phyloP scores from a whole-genome alignment of 305 asterid genomes.

The Fraxinus greggii region DNA sequence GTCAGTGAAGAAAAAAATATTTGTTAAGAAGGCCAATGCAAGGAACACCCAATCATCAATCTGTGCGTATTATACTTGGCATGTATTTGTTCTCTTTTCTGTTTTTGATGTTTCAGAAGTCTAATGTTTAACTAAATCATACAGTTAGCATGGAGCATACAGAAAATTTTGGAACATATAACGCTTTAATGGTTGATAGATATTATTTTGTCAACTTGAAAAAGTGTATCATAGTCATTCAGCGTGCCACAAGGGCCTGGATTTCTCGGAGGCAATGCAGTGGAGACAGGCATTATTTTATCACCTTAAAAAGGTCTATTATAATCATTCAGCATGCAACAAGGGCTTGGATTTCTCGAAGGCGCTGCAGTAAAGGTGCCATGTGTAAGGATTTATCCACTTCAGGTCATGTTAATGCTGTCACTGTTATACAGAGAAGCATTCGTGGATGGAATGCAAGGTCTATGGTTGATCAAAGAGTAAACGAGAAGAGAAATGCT shows the following conservation, averaged over 20 bases:
- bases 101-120: neutral
- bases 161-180: slow-evolving; percentile 33
- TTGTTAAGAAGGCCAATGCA: slow-evolving; percentile 29
- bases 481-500: slow-evolving; percentile 22
- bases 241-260: slow-evolving; percentile 62
- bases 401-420: slow-evolving; percentile 32
- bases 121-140: slow-evolving; percentile 29
- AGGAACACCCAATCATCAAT: slow-evolving; percentile 37
- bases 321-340: slow-evolving; percentile 58
- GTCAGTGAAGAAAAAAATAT: slow-evolving; percentile 41
- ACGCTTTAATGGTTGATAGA: slow-evolving; percentile 50
- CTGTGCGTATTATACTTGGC: slow-evolving; percentile 32
- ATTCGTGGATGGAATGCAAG: slow-evolving; percentile 33
- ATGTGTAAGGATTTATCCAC: slow-evolving; percentile 20
- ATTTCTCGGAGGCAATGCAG: slow-evolving; percentile 33
- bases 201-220: slow-evolving; percentile 55
- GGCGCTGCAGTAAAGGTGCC: slow-evolving; percentile 20
- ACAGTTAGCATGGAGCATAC: slow-evolving; percentile 49
- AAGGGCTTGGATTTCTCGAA: slow-evolving; percentile 51
- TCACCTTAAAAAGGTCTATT: slow-evolving; percentile 48
- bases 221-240: slow-evolving; percentile 50
- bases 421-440: slow-evolving; percentile 38
- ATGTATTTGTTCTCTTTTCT: neutral
- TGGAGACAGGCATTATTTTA: slow-evolving; percentile 55
- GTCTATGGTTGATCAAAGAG: slow-evolving; percentile 28